A percentile compares a stretch with the other conserved stretches of the same genome.
Evolutionary conservation across 129 eudicot species (phyloP).

Genomic region (Artemisia argyi): DNA sequence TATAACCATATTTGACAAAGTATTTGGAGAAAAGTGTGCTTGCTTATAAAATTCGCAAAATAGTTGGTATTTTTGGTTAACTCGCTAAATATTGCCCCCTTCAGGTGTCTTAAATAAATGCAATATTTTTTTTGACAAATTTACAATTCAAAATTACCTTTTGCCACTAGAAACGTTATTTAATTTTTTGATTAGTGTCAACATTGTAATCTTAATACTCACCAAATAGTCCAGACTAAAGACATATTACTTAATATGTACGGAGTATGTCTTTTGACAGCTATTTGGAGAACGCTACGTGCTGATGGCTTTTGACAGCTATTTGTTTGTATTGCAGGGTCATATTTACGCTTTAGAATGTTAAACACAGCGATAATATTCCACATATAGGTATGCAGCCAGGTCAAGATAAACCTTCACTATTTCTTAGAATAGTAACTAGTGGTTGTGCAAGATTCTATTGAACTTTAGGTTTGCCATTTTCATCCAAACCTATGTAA

Average conservation of each 20-base stretch:
- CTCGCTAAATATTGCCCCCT: too few relatives aligned
- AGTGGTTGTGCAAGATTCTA: not conserved
- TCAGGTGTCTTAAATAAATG: not conserved
- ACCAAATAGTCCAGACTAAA: not conserved
- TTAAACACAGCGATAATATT: slow-evolving; percentile 9
- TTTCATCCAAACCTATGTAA: not conserved
- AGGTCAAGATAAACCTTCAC: not conserved
- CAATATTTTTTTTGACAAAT: not conserved
- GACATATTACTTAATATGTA: too few relatives aligned
- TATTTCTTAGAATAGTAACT: not conserved
- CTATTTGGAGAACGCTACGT: not conserved
- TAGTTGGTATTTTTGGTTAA: too few relatives aligned
- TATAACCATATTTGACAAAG: too few relatives aligned
- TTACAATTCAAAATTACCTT: not conserved
- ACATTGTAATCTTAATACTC: not conserved
- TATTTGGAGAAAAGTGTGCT: too few relatives aligned
- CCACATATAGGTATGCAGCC: slow-evolving; percentile 21
- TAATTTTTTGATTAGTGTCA: not conserved
- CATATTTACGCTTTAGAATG: slow-evolving; percentile 3
- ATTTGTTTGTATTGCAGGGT: slow-evolving; percentile 23
- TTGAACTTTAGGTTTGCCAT: not conserved
- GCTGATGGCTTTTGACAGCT: slow-evolving; percentile 11
- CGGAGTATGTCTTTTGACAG: too few relatives aligned
- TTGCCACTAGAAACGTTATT: not conserved
- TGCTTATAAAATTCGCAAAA: too few relatives aligned